A percentile compares a stretch with the other conserved stretches of the same genome.
These are phyloP conservation scores for Umbelopsis vinacea DNA, from an alignment of 192 early-diverging fungal genomes.

Conservation along the genomic window DNA sequence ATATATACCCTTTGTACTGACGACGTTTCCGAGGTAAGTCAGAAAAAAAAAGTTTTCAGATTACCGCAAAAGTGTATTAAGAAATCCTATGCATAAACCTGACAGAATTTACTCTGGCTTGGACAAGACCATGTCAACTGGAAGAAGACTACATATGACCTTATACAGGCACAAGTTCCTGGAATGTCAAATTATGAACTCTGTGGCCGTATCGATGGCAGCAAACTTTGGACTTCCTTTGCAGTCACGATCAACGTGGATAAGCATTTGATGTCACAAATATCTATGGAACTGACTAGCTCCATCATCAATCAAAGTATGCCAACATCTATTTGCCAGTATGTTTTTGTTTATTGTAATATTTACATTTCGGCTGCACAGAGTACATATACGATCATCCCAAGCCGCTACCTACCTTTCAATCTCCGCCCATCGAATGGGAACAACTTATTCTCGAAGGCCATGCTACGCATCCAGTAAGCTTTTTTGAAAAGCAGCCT, in stretches of 20 bases:
- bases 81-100: too few species aligned
- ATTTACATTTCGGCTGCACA: constrained; percentile 16
- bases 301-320: constrained; percentile 60
- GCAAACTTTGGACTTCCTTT: constrained; percentile 50
- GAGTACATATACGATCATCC: constrained; percentile 47
- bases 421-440: constrained; percentile 60
- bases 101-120: neutral
- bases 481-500: neutral
- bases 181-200: neutral
- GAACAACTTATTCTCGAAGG: constrained; percentile 69
- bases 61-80: too few species aligned
- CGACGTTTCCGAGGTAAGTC: neutral
- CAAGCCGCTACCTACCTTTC: constrained; percentile 33
- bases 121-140: neutral
- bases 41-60: neutral
- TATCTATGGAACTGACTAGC: constrained; percentile 56
- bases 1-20: constrained; percentile 14
- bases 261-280: constrained; percentile 30
- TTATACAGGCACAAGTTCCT: neutral
- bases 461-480: constrained; percentile 69
- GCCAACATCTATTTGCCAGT: neutral
- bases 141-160: neutral
- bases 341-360: neutral
- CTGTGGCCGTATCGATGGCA: constrained; percentile 27
- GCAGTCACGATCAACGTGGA: constrained; percentile 48